These are phyloP conservation scores for Delonix regia DNA, from an alignment of 306 rosid genomes.

Conservation along the genomic window DNA sequence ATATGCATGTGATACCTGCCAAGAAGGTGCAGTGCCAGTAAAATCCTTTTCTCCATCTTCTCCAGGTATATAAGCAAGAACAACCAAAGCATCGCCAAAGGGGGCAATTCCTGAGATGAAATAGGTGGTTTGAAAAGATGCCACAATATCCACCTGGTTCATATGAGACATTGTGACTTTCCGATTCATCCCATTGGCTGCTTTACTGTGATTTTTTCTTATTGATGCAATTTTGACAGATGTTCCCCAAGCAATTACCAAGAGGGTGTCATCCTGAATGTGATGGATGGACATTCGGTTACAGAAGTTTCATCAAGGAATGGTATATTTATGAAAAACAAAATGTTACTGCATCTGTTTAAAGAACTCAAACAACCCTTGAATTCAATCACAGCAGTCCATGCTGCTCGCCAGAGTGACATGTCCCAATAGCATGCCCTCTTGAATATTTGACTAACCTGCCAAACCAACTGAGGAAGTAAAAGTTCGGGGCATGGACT, in stretches of 20 bases:
- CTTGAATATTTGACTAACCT: slow-evolving; percentile 65
- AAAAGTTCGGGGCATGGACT: slow-evolving; percentile 91
- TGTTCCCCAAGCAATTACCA: slow-evolving; percentile 99
- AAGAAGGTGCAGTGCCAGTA: slow-evolving; percentile 74
- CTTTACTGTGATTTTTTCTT: slow-evolving; percentile 59
- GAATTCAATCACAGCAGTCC: slow-evolving; percentile 27
- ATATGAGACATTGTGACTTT: slow-evolving; percentile 65
- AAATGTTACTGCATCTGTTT: slow-evolving; percentile 14
- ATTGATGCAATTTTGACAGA: slow-evolving; percentile 88
- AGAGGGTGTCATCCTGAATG: slow-evolving; percentile 79
- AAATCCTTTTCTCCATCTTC: slow-evolving; percentile 89
- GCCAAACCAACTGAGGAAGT: slow-evolving; percentile 98
- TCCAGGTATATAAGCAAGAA: slow-evolving; percentile 88
- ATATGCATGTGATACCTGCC: slow-evolving; percentile 59
- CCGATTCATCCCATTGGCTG: slow-evolving; percentile 70
- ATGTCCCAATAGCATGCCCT: slow-evolving; percentile 29
- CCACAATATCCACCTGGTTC: slow-evolving; percentile 92
- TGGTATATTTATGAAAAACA: slow-evolving; percentile 10
- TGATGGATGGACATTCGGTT: slow-evolving; percentile 38
- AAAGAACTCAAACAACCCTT: slow-evolving; percentile 23
- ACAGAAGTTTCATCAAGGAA: slow-evolving; percentile 32
- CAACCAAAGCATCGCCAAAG: slow-evolving; percentile 92
- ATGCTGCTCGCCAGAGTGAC: slow-evolving; percentile 28
- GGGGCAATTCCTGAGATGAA: slow-evolving; percentile 96
- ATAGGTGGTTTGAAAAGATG: slow-evolving; percentile 91